A percentile compares a stretch with the other conserved stretches of the same genome.
phyloP scores from a whole-genome alignment of 2,329 filamentous ascomycete genomes.

The Talaromyces sp. region DNA sequence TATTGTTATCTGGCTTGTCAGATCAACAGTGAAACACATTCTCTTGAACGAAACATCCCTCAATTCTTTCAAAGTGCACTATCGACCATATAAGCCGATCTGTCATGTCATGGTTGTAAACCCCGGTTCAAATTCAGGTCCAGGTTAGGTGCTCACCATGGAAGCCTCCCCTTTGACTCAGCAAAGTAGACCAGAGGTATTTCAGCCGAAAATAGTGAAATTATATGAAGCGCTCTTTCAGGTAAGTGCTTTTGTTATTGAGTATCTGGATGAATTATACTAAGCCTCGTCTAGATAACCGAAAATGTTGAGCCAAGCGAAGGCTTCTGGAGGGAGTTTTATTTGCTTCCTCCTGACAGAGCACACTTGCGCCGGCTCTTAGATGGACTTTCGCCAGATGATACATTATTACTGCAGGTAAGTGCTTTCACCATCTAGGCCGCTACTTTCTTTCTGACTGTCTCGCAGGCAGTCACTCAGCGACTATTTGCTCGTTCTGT shows the following conservation, averaged over 20 bases:
- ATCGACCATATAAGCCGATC: not conserved
- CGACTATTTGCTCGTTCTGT: conserved; percentile 76
- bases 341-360: conserved; percentile 78
- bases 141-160: conserved; percentile 50
- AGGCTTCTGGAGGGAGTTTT: conserved; percentile 96
- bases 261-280: not conserved
- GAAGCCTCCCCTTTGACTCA: conserved; percentile 90
- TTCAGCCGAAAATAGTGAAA: conserved; percentile 89
- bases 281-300: not conserved
- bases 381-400: conserved; percentile 66
- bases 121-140: not conserved
- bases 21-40: not conserved
- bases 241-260: conserved; percentile 35
- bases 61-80: too few relatives aligned
- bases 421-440: conserved; percentile 13
- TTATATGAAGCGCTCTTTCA: conserved; percentile 81
- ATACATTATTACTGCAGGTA: conserved; percentile 72
- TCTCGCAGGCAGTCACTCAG: conserved; percentile 60
- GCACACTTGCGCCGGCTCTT: conserved; percentile 65
- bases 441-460: conserved; percentile 8
- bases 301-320: conserved; percentile 65
- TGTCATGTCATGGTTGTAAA: conserved; percentile 9
- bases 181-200: conserved; percentile 82
- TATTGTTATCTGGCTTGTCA: conserved; percentile 11
- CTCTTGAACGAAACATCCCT: not conserved